phyloP scores from a whole-genome alignment of 1,139 yeast genomes.

The Debaryomycetaceae sp. region DNA sequence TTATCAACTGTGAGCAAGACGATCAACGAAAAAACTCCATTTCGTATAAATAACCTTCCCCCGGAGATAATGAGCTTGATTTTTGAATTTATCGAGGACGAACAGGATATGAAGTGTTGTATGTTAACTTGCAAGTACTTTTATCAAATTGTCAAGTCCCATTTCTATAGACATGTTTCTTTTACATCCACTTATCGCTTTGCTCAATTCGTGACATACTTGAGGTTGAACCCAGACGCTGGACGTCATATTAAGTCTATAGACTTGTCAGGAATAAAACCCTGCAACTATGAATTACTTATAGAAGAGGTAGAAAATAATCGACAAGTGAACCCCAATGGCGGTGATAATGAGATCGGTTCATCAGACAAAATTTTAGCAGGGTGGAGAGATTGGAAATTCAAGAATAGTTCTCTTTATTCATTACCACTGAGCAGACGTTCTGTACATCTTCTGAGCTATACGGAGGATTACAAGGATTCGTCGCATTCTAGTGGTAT shows the following conservation, averaged over 20 bases:
- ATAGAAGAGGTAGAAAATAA: conserved; percentile 17
- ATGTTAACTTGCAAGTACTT: conserved; percentile 50
- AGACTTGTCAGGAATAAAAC: conserved; percentile 52
- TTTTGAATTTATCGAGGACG: conserved; percentile 27
- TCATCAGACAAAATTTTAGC: conserved; percentile 38
- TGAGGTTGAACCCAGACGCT: conserved; percentile 52
- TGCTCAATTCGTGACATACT: conserved; percentile 70
- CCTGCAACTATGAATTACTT: conserved; percentile 45
- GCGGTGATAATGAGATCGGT: conserved; percentile 2
- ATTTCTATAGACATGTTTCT: conserved; percentile 50
- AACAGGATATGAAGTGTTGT: conserved; percentile 30
- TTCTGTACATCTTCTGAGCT: conserved; percentile 19
- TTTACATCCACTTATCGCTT: conserved; percentile 70
- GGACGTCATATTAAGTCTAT: conserved; percentile 54
- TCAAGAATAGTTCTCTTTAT: conserved; percentile 66
- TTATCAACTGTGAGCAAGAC: conserved; percentile 7
- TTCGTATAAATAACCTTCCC: conserved; percentile 19
- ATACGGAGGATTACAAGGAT: conserved; percentile 24
- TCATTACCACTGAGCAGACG: conserved; percentile 25
- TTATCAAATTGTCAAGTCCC: conserved; percentile 50
- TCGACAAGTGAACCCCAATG: not conserved
- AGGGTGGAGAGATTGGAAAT: conserved; percentile 91
- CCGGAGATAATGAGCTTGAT: conserved; percentile 34
- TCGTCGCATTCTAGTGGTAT: conserved; percentile 18
- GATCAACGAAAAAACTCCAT: not conserved